Percentiles rank a stretch among this genome's conserved stretches.
Conservation (phyloP, 2,329 filamentous ascomycete genomes). For the Alternaria consortialis region DNA sequence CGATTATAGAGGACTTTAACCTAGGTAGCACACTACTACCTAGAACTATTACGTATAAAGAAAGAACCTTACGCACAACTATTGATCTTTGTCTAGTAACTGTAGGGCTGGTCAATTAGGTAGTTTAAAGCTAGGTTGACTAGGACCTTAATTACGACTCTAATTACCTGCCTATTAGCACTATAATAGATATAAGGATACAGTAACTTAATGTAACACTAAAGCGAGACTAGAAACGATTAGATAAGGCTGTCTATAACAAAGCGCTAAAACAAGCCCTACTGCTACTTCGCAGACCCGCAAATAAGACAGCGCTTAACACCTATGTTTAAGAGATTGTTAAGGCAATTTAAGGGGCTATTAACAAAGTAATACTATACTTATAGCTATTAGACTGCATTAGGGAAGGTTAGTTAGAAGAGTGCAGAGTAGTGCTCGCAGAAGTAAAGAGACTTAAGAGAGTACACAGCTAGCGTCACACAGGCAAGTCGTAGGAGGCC, state of each 20-base stretch:
- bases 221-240: slow-evolving; percentile 15
- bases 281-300: slow-evolving; percentile 17
- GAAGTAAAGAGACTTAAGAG: slow-evolving; percentile 24
- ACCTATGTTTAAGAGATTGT: slow-evolving; percentile 18
- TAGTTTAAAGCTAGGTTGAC: slow-evolving; percentile 20
- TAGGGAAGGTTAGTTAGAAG: slow-evolving; percentile 17
- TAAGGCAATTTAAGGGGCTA: slow-evolving; percentile 13
- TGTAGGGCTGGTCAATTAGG: slow-evolving; percentile 15
- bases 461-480: slow-evolving; percentile 9
- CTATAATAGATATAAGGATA: slow-evolving; percentile 19
- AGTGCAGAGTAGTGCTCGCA: slow-evolving; percentile 20
- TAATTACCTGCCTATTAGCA: slow-evolving; percentile 33
- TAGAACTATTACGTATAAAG: slow-evolving; percentile 21
- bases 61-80: slow-evolving; percentile 13
- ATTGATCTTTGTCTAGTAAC: slow-evolving; percentile 24
- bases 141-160: slow-evolving; percentile 31
- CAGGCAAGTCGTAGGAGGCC: slow-evolving; percentile 21
- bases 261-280: slow-evolving; percentile 18
- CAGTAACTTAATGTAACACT: not conserved
- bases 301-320: slow-evolving; percentile 19
- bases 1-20: slow-evolving; percentile 21
- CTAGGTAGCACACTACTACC: slow-evolving; percentile 14
- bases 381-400: slow-evolving; percentile 1
- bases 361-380: slow-evolving; percentile 16
- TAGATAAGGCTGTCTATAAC: slow-evolving; percentile 12